phyloP scores from a whole-genome alignment of 371 early-diverging fungal species.

The Mortierella sp. region DNA sequence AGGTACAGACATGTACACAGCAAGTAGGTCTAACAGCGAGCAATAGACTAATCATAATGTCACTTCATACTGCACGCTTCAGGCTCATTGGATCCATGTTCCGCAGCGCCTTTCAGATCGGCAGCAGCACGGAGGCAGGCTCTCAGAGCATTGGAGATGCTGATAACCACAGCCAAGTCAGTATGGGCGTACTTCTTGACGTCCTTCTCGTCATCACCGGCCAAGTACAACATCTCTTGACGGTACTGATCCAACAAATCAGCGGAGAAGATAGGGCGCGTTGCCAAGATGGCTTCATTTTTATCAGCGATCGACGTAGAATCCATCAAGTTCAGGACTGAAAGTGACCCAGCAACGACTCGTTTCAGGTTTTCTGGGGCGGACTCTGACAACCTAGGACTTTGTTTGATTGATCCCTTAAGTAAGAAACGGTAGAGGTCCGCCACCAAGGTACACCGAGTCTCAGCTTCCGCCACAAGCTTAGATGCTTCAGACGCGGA shows the following conservation, averaged over 20 bases:
- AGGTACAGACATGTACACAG: no score
- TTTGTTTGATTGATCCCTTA: slow-evolving; percentile 1
- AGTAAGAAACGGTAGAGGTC: slow-evolving; percentile 20
- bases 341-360: background rate
- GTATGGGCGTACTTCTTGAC: slow-evolving; percentile 8
- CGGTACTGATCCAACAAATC: slow-evolving; percentile 20
- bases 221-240: slow-evolving; percentile 6
- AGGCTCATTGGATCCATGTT: no score
- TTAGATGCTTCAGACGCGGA: background rate
- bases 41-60: no score
- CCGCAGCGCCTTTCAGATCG: no score
- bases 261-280: slow-evolving; percentile 19
- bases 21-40: no score
- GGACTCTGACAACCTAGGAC: slow-evolving; percentile 3
- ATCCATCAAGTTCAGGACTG: slow-evolving; percentile 21
- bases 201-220: slow-evolving; percentile 1
- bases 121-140: slow-evolving; percentile 19
- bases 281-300: slow-evolving; percentile 19
- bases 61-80: no score
- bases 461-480: background rate
- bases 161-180: slow-evolving; percentile 10
- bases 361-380: slow-evolving; percentile 16
- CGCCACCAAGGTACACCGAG: slow-evolving; percentile 15
- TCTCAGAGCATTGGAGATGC: slow-evolving; percentile 20
- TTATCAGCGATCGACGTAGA: slow-evolving; percentile 11